Conservation (phyloP, 768 basidiomycete genomes). For the Lactarius sanguifluus region DNA sequence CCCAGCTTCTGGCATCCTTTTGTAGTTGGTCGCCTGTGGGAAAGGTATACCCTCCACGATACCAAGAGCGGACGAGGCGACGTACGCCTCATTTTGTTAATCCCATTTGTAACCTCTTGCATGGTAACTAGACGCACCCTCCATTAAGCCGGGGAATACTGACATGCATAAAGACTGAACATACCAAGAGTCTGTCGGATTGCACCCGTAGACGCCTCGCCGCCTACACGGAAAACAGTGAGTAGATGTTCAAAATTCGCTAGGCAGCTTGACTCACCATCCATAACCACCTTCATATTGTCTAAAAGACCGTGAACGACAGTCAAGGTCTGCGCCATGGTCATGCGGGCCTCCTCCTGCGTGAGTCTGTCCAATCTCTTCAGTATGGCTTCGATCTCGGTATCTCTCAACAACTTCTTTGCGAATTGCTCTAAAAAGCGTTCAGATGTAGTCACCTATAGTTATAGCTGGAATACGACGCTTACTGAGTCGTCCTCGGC, state of each 20-base stretch:
- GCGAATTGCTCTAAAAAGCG: background rate
- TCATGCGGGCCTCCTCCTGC: background rate
- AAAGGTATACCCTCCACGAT: background rate
- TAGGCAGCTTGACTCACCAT: background rate
- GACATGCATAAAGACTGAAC: too few species aligned
- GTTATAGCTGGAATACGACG: too few species aligned
- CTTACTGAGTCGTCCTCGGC: too few species aligned
- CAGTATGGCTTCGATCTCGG: background rate
- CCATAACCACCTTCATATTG: background rate
- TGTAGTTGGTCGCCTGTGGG: background rate
- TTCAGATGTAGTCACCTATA: too few species aligned
- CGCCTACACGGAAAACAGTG: background rate
- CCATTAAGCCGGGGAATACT: background rate
- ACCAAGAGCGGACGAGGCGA: background rate
- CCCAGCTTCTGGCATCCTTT: background rate
- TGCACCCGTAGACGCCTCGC: too few species aligned
- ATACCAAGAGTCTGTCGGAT: too few species aligned
- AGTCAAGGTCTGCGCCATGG: background rate
- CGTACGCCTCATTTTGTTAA: conserved; percentile 6
- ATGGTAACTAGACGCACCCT: background rate
- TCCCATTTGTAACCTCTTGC: background rate
- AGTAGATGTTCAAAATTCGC: background rate
- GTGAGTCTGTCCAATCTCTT: background rate
- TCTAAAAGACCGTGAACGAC: background rate
- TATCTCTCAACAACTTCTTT: background rate